phyloP scores from a whole-genome alignment of 2,329 filamentous ascomycete genomes.

The Bipolaris zeicola region DNA sequence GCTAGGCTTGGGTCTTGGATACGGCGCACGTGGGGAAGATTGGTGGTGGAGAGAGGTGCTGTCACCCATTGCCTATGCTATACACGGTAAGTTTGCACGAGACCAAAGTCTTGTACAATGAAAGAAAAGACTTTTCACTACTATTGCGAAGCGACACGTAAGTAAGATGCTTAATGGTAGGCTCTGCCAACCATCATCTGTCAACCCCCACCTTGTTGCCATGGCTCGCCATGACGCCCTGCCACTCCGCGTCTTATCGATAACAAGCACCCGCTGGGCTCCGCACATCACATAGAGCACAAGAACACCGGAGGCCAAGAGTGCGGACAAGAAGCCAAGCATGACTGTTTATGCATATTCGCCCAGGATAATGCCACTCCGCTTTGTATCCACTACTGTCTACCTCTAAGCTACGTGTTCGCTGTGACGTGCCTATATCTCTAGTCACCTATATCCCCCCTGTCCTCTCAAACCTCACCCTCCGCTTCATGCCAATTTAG shows the following conservation, averaged over 20 bases:
- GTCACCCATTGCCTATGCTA: not conserved
- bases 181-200: too few species aligned
- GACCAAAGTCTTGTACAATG: not conserved
- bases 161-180: not conserved
- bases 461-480: not conserved
- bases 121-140: too few species aligned
- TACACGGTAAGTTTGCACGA: not conserved
- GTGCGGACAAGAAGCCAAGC: too few species aligned
- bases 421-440: not conserved
- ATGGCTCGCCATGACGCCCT: not conserved
- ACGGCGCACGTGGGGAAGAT: slow-evolving; percentile 22
- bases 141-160: not conserved
- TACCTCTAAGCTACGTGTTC: too few species aligned
- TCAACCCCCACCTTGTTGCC: not conserved
- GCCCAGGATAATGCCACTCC: too few species aligned
- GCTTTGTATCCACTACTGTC: too few species aligned
- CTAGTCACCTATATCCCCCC: not conserved
- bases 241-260: not conserved
- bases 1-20: slow-evolving; percentile 8
- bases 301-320: too few species aligned
- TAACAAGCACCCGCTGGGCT: not conserved
- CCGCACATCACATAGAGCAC: too few species aligned
- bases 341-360: too few species aligned
- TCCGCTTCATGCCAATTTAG: not conserved
- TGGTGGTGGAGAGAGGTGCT: slow-evolving; percentile 5